Evolutionary conservation across 2,329 filamentous ascomycete genomes (phyloP).

Genomic region (Botrytis pseudocinerea): DNA sequence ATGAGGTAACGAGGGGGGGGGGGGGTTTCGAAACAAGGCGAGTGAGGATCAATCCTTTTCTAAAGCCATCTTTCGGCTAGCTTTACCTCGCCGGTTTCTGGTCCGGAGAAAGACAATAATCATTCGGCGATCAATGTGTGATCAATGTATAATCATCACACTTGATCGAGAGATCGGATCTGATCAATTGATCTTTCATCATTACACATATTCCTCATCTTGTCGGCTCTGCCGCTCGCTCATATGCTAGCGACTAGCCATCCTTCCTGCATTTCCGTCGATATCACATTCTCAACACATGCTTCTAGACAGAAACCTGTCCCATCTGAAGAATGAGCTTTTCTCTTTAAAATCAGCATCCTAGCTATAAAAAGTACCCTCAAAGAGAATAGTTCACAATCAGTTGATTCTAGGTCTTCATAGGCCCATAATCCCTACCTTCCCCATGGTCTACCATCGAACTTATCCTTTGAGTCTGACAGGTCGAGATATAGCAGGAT

Average conservation of each 20-base stretch:
- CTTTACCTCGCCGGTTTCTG: neutral
- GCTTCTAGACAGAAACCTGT: neutral
- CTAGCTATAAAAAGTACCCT: neutral
- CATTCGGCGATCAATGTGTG: neutral
- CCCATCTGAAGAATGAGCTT: neutral
- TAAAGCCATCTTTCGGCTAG: neutral
- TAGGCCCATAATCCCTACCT: neutral
- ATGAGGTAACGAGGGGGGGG: constrained; percentile 2
- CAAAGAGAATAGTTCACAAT: neutral
- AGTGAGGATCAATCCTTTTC: neutral
- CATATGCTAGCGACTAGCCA: neutral
- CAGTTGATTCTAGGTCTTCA: neutral
- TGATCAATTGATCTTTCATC: constrained; percentile 8
- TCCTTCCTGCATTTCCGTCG: neutral
- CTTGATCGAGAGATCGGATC: neutral
- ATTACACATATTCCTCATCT: neutral
- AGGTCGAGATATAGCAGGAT: constrained; percentile 6
- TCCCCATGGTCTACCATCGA: neutral
- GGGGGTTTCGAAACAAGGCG: neutral
- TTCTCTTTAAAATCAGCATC: neutral
- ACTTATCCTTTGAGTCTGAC: constrained; percentile 10
- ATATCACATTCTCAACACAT: constrained; percentile 4
- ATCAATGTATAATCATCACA: neutral
- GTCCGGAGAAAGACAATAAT: neutral
- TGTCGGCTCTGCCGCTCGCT: constrained; percentile 1